Conservation (phyloP, 495 filamentous ascomycete genomes). For the Aspergillus heteromorphus region DNA sequence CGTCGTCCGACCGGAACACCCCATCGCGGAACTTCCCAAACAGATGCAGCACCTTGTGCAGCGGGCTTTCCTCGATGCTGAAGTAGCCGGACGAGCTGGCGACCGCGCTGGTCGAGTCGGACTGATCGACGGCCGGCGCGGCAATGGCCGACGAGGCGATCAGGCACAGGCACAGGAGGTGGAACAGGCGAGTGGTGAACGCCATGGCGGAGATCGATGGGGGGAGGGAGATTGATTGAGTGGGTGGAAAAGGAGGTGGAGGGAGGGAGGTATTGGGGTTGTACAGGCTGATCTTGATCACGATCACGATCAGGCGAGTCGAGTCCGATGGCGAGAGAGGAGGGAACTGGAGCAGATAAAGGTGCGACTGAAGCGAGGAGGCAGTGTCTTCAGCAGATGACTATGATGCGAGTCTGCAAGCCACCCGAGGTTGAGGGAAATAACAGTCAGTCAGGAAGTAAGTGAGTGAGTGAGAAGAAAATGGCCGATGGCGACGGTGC, state of each 20-base stretch:
- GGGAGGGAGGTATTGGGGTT: no score
- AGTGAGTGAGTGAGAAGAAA: not conserved
- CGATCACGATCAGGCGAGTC: not conserved
- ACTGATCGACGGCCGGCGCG: constrained; percentile 11
- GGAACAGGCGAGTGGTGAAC: constrained; percentile 17
- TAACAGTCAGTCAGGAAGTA: not conserved
- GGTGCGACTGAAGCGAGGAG: no score
- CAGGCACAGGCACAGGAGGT: constrained; percentile 22
- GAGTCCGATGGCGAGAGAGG: not conserved
- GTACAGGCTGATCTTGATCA: not conserved
- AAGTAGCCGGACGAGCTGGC: constrained; percentile 15
- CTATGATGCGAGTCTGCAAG: no score
- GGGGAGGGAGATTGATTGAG: not conserved
- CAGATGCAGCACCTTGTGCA: constrained; percentile 48
- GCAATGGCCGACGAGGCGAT: constrained; percentile 24
- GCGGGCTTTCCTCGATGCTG: constrained; percentile 27
- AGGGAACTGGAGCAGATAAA: no score
- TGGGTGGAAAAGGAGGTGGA: not conserved
- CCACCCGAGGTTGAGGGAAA: not conserved
- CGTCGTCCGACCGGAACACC: constrained; percentile 42
- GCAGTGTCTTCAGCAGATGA: no score
- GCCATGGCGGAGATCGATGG: constrained; percentile 2
- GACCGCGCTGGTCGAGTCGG: constrained; percentile 15
- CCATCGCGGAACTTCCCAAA: constrained; percentile 48
- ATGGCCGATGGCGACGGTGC: not conserved